Percentiles rank a stretch among this genome's conserved stretches.
phyloP scores from a whole-genome alignment of 169 alveolate genomes.

The Neospora caninum region DNA sequence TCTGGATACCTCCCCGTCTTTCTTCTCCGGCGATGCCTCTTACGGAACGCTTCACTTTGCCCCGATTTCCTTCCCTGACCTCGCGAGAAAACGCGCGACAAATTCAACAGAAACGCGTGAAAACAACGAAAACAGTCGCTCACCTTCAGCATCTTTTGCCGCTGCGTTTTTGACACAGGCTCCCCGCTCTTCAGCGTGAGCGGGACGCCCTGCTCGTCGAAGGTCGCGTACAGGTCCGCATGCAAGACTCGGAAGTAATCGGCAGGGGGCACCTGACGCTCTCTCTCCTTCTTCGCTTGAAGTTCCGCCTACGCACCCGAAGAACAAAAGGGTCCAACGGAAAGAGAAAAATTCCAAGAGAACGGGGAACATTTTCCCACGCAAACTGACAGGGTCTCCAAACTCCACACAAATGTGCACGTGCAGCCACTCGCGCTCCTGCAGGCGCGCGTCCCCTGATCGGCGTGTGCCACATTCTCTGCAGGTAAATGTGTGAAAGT shows the following conservation, averaged over 20 bases:
- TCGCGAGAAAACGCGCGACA: too few species aligned
- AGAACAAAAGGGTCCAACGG: neutral
- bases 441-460: too few species aligned
- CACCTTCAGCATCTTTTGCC: conserved; percentile 44
- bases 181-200: conserved; percentile 39
- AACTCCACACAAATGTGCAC: neutral
- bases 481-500: too few species aligned
- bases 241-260: conserved; percentile 33
- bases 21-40: too few species aligned
- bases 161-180: conserved; percentile 22
- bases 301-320: conserved; percentile 31
- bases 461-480: too few species aligned
- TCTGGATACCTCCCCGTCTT: too few species aligned
- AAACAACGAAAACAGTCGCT: neutral
- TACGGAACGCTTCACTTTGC: too few species aligned
- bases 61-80: too few species aligned
- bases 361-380: neutral
- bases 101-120: neutral
- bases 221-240: conserved; percentile 20
- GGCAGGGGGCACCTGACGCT: neutral
- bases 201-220: conserved; percentile 48
- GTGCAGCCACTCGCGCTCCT: too few species aligned
- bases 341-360: neutral
- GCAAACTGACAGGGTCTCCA: neutral
- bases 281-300: conserved; percentile 33